Evolutionary conservation across 805 yeast species (phyloP), one percentile per base, ranked within the genome.

Genomic region (Schwanniomyces polymorphus): DNA sequence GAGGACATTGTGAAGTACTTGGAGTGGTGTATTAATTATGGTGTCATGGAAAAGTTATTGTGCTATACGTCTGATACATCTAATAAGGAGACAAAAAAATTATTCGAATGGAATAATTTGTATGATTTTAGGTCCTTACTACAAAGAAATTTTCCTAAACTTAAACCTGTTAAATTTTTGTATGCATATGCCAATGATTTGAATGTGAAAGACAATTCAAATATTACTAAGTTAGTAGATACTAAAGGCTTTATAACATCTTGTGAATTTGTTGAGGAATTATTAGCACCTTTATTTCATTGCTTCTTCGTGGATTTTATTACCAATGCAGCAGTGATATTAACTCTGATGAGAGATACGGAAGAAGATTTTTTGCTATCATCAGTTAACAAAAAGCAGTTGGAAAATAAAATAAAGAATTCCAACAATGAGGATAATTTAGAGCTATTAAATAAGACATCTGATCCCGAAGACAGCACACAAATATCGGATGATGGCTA

Each of bases 351-450:
- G 38, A 78, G 88, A 53, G 90, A 87, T 56, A 79, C 80, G 9
- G 92, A 87, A 61, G 92, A 86, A 57, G 92, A 87, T 59, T 77
- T 83, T 26, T 59, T 86, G 17, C 63, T 86, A 16, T 82, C 90
- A 0, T 67, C 72, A 1, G 59, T 63, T 39, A 68, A 68, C 46
- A 63, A 56, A 47, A 52, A 47, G 27, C 45, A 18, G 35, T 46
- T 31, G 41, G 45, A 21, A 37, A 45, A 39, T 28, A 41, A 33
- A 14, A 18, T 25, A 16, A 41, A 45, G 9, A 39, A 39, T 18
- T 35, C 31, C 12, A 41, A 45, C 7, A 25, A 40, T 5, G 47
- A 27, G 12, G 40, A 18, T 38, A 35, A 18, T 42, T 37, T 9
- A 43, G 33, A 3, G 8, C 23, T 34, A 4, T 31, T 44, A 12